These are phyloP conservation scores for Fusarium xyrophilum DNA, from an alignment of 2,329 filamentous ascomycete species.

Conservation along the genomic window DNA sequence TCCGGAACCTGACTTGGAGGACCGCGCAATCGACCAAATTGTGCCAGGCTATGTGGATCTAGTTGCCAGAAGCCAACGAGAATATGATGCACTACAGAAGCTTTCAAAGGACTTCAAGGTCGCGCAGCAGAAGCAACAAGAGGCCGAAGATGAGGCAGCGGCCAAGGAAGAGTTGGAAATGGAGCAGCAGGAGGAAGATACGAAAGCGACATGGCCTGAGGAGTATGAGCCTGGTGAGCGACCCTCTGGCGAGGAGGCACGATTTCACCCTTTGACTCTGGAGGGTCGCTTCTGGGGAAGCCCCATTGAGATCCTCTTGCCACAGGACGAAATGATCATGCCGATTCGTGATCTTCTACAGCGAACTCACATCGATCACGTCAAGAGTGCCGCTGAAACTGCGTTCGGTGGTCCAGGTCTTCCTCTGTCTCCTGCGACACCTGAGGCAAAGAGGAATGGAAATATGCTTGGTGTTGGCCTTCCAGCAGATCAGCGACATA, in stretches of 20 bases:
- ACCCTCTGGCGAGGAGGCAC: conserved; percentile 47
- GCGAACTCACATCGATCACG: conserved; percentile 74
- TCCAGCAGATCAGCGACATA: conserved; percentile 67
- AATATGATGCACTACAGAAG: conserved; percentile 61
- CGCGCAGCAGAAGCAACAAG: conserved; percentile 47
- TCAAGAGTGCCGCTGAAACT: conserved; percentile 73
- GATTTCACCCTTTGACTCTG: conserved; percentile 76
- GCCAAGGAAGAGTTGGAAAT: conserved; percentile 48
- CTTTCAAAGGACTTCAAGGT: conserved; percentile 65
- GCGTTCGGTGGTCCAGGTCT: conserved; percentile 79
- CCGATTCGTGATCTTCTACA: conserved; percentile 75
- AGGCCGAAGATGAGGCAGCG: conserved; percentile 42
- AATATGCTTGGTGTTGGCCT: conserved; percentile 71
- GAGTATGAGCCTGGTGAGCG: conserved; percentile 46
- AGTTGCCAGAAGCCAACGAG: conserved; percentile 61
- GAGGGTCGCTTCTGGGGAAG: conserved; percentile 76
- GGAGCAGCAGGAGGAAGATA: conserved; percentile 38
- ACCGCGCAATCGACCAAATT: conserved; percentile 38
- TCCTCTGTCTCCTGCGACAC: conserved; percentile 78
- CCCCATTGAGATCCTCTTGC: conserved; percentile 78
- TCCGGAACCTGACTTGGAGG: not conserved
- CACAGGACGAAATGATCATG: conserved; percentile 70
- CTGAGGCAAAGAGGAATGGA: conserved; percentile 60
- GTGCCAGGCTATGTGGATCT: conserved; percentile 53
- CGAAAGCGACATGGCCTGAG: conserved; percentile 41